Conservation (phyloP, 805 yeast species). For the Wickerhamiella allomyrinae region DNA sequence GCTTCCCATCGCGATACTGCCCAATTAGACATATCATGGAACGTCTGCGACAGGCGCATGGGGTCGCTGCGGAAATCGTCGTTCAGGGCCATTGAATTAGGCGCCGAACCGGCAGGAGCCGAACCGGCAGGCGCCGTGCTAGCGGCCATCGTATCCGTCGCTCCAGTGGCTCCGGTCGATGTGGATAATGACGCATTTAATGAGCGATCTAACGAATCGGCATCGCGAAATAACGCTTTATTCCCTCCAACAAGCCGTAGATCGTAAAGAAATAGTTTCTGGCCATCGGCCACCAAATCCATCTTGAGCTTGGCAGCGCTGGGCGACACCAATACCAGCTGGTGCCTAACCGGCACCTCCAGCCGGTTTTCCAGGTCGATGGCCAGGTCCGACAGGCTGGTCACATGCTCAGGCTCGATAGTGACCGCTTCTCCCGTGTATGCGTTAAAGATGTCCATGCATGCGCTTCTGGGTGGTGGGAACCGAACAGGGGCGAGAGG, state of each 20-base stretch:
- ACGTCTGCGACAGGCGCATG: neutral
- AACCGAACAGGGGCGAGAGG: neutral
- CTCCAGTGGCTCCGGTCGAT: neutral
- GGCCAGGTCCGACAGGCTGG: conserved; percentile 16
- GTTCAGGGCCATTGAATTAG: neutral
- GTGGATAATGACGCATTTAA: no score
- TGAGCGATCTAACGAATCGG: neutral
- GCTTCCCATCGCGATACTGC: neutral
- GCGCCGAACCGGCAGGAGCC: neutral
- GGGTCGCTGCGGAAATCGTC: neutral
- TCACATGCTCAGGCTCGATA: conserved; percentile 14
- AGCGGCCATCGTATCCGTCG: neutral
- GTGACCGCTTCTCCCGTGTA: conserved; percentile 15
- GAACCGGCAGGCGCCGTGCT: neutral
- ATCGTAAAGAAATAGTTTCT: conserved; percentile 19
- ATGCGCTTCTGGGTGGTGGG: neutral
- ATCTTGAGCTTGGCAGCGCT: conserved; percentile 18
- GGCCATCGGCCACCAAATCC: conserved; percentile 17
- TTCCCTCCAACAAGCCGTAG: conserved; percentile 8
- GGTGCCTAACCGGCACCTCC: conserved; percentile 13
- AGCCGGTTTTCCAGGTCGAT: conserved; percentile 9
- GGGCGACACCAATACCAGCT: conserved; percentile 20
- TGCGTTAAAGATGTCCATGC: conserved; percentile 19
- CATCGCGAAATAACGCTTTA: neutral
- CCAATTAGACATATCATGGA: conserved; percentile 2